These are phyloP conservation scores for Trametes sanguinea DNA, from an alignment of 768 basidiomycete genomes.

Conservation along the genomic window DNA sequence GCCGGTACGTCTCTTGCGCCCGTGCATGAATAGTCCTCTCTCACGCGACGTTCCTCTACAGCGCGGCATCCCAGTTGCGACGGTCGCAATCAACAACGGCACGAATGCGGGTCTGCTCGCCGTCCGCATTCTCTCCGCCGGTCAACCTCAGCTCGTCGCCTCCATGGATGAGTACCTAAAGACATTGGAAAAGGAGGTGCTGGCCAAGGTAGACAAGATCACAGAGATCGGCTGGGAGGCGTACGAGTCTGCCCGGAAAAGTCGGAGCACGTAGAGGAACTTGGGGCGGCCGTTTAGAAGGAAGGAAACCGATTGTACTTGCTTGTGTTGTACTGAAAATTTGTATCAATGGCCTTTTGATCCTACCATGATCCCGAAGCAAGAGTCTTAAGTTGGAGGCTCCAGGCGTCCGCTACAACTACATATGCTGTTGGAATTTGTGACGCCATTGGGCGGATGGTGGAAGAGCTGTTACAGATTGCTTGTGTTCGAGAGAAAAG, in stretches of 20 bases:
- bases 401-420: too few relatives aligned
- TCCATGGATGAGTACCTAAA: constrained; percentile 78
- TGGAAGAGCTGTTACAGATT: too few relatives aligned
- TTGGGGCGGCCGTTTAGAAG: background rate
- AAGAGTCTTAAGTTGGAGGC: too few relatives aligned
- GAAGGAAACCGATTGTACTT: constrained; percentile 2
- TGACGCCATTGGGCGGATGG: too few relatives aligned
- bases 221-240: constrained; percentile 81
- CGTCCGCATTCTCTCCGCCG: constrained; percentile 81
- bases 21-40: background rate
- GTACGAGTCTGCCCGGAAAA: constrained; percentile 13
- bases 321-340: background rate
- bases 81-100: constrained; percentile 95
- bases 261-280: background rate
- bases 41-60: constrained; percentile 33
- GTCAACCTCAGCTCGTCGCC: constrained; percentile 62
- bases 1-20: constrained; percentile 67
- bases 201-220: constrained; percentile 76
- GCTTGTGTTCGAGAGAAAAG: too few relatives aligned
- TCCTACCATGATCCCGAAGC: too few relatives aligned
- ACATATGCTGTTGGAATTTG: too few relatives aligned
- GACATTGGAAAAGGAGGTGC: constrained; percentile 70
- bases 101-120: constrained; percentile 93
- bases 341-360: too few relatives aligned
- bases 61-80: constrained; percentile 97